phyloP scores from a whole-genome alignment of 805 yeast species.

The Barnettozyma vustinii region DNA sequence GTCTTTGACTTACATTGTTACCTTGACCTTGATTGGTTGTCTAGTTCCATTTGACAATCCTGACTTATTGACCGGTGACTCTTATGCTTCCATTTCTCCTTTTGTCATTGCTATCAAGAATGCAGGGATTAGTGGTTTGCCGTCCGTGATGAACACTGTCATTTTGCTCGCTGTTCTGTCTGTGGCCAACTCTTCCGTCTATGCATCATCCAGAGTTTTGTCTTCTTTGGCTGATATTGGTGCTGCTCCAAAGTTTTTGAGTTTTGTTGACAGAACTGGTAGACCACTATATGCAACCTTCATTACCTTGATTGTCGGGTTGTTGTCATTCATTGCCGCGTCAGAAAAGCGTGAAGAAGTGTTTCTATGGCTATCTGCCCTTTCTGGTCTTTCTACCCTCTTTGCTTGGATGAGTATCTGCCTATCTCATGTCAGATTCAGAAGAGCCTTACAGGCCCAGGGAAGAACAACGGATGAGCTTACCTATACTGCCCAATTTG shows the following conservation, averaged over 20 bases:
- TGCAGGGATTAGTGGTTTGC: conserved; percentile 61
- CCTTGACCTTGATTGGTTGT: conserved; percentile 54
- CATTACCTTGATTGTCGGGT: conserved; percentile 48
- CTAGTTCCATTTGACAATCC: conserved; percentile 62
- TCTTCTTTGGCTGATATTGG: conserved; percentile 61
- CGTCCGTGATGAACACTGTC: conserved; percentile 62
- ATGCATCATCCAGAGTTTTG: conserved; percentile 62
- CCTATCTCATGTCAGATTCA: conserved; percentile 54
- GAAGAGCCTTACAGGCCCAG: conserved; percentile 58
- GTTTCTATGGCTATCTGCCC: conserved; percentile 59
- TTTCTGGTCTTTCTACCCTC: conserved; percentile 57
- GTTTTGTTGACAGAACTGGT: conserved; percentile 60
- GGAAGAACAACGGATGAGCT: conserved; percentile 62
- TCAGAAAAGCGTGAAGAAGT: conserved; percentile 46
- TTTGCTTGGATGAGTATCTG: conserved; percentile 62
- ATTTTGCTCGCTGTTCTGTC: conserved; percentile 62
- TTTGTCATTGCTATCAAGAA: conserved; percentile 66
- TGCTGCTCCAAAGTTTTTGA: conserved; percentile 51
- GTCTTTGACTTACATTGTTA: conserved; percentile 51
- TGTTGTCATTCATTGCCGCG: conserved; percentile 53
- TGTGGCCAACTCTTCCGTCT: conserved; percentile 70
- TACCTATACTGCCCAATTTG: conserved; percentile 60
- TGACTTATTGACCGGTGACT: conserved; percentile 43
- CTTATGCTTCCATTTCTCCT: conserved; percentile 67
- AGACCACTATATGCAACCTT: conserved; percentile 58